Base-by-base conservation (phyloP, 1,139 yeast species). In the Taphrina confusa region DNA sequence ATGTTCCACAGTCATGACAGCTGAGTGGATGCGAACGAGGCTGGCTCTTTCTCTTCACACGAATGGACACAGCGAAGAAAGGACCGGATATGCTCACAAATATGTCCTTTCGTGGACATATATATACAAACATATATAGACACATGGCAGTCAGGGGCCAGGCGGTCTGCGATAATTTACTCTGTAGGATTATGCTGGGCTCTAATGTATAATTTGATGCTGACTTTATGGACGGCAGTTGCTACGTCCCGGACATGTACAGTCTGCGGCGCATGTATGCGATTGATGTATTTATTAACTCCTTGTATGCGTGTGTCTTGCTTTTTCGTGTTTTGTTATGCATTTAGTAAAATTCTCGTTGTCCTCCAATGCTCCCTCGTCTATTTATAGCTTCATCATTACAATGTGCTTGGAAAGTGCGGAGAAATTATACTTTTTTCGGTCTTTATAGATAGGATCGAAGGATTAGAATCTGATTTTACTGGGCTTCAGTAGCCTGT, bases 401-500 rank as follows among this genome's bases (percentile, higher is more conserved):
- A 37, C 42, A 37, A 37, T 37, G 42, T 37, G 42, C 42, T 37
- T 25, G 18, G 25, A 37, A 25, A 16, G 42, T 37, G 42, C 42
- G 42, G 20, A 37, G 42, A 22, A n/a, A n/a, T n/a, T 37, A 25
- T 37, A 4, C 5, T 25, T 37, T 12, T 37, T 16, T 18, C 42
- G 42, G 18, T 18, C 42, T 18, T 25, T 18, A 37, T 45, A 27
- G 20, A 45, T 18, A 45, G 50, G 30, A 25, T 16, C 18, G 50
- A 30, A 28, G 50, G 16, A 45, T 18, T 18, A 27, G 14, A 30
- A 27, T 20, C 30, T 25, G 30, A 27, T 45, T 14, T 47, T 33
- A 33, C 34, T 47, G 52, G 20, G 52, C 12, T 14, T 47, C 52
- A 18, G 30, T 20, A 8, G 52, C 52, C 14, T 47, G 52, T 31